phyloP scores from a whole-genome alignment of 768 basidiomycete genomes.

The Amanita polypyramis region DNA sequence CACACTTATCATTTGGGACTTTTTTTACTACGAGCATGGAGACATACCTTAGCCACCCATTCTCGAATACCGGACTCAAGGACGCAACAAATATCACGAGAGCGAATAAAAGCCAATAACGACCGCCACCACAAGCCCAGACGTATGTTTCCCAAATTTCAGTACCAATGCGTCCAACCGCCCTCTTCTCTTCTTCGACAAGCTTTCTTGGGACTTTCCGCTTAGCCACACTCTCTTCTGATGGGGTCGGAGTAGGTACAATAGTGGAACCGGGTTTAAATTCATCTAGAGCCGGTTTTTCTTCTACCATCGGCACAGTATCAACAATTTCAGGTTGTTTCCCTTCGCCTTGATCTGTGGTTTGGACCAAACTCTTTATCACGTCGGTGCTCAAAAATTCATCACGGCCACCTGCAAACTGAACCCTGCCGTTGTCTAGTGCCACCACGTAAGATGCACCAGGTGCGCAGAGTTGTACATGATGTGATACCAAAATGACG shows the following conservation, averaged over 20 bases:
- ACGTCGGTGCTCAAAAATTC: conserved; percentile 54
- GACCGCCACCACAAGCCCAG: conserved; percentile 22
- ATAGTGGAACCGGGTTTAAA: conserved; percentile 27
- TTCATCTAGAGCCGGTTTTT: conserved; percentile 13
- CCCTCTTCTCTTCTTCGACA: conserved; percentile 64
- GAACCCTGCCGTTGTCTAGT: conserved; percentile 71
- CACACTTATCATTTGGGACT: not conserved
- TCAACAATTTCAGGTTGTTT: conserved; percentile 22
- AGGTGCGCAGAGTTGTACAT: conserved; percentile 79
- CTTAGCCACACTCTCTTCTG: conserved; percentile 18
- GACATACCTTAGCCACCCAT: conserved; percentile 45
- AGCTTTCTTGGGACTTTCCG: conserved; percentile 58
- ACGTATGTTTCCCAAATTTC: conserved; percentile 44
- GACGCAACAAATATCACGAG: conserved; percentile 37
- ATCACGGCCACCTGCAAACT: conserved; percentile 58
- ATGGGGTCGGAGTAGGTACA: conserved; percentile 21
- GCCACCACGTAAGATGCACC: conserved; percentile 77
- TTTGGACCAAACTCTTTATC: conserved; percentile 51
- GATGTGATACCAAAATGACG: conserved; percentile 89
- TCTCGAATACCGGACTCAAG: conserved; percentile 49
- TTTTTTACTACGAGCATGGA: not conserved
- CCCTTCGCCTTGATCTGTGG: conserved; percentile 24
- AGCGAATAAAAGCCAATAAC: conserved; percentile 41
- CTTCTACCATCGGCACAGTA: not conserved
- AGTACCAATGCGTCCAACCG: conserved; percentile 45